Evolutionary conservation across 331 rosid genomes (phyloP).

Genomic region (Quercus lobata): DNA sequence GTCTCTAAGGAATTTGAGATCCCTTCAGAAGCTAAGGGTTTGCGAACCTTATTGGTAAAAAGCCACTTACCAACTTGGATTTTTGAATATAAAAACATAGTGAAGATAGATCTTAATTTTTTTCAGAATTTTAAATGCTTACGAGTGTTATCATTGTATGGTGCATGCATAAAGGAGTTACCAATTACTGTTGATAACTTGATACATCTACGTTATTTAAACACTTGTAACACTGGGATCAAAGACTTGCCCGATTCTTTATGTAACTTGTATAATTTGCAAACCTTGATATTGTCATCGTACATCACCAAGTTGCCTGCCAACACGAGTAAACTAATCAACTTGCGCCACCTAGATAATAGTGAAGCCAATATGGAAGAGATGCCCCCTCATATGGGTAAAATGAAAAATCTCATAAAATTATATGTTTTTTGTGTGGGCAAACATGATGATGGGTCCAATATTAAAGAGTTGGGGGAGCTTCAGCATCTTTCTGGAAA

Average conservation of each 20-base stretch:
- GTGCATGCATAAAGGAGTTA: background rate
- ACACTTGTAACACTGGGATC: constrained; percentile 4
- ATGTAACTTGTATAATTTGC: constrained; percentile 12
- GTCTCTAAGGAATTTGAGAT: background rate
- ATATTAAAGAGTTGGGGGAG: no score
- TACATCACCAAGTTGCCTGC: background rate
- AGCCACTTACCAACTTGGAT: background rate
- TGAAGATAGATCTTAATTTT: background rate
- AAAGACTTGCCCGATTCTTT: background rate
- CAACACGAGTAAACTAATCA: background rate
- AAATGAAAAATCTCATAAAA: background rate
- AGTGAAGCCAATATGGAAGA: background rate
- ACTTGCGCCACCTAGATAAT: constrained; percentile 14
- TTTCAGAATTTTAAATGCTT: background rate
- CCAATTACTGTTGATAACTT: constrained; percentile 2
- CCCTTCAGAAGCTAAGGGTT: background rate
- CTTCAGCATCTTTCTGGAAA: no score
- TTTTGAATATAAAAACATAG: no score
- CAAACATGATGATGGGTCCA: no score
- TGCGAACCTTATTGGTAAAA: background rate
- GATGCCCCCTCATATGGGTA: constrained; percentile 8
- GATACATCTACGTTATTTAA: constrained; percentile 6
- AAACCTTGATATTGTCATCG: constrained; percentile 1
- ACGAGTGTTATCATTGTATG: background rate
- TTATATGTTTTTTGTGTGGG: no score